Base-by-base conservation (phyloP, 495 filamentous ascomycete species). In the Amphirosellinia nigrospora region DNA sequence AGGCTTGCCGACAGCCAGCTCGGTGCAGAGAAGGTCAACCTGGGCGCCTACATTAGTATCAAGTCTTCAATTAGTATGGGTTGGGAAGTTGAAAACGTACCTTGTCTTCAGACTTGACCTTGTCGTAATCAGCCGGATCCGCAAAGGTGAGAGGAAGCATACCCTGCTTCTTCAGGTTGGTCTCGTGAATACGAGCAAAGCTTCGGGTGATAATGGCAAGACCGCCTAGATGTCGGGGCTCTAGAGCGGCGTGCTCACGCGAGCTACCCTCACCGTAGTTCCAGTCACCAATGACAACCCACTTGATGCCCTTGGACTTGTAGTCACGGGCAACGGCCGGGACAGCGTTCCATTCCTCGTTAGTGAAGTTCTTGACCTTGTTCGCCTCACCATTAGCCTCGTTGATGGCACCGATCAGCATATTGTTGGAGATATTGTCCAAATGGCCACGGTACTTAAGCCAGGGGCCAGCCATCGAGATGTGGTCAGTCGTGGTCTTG, bases 391-490 rank as follows among this genome's bases (percentile, higher is more conserved):
- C 94, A 83, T 98, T 99, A 73, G 91, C 95, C 70, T 88, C 87
- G 84, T 98, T 99, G 86, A 93, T 92, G 72, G 96, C 96, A 85
- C 96, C 96, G 77, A 99, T 98, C 82, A 99, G 84, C 94, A 98
- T 97, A 89, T 99, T 99, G 90, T 98, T 98, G 78, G 96, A 98
- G 87, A 99, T 98, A 89, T 99, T 99, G 88, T 99, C 96, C 79
- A 99, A 88, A 82, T 99, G 96, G 59, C 96, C 96, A 88, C 96
- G 94, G 89, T 99, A 99, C 88, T 99, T 99, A 82, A 99, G 89
- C 96, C 96, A 99, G 56, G 96, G 96, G 72, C 96, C 96, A 78
- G 96, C 96, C 93, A 95, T 98, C 70, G 96, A 98, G 84, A 99
- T 99, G 87, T 98, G 96, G 77, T 99, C 96, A 73, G 96, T 99